Percentiles rank a stretch among this genome's conserved stretches.
Evolutionary conservation across 441 rosid species (phyloP).

Genomic region (Populus tomentosa): DNA sequence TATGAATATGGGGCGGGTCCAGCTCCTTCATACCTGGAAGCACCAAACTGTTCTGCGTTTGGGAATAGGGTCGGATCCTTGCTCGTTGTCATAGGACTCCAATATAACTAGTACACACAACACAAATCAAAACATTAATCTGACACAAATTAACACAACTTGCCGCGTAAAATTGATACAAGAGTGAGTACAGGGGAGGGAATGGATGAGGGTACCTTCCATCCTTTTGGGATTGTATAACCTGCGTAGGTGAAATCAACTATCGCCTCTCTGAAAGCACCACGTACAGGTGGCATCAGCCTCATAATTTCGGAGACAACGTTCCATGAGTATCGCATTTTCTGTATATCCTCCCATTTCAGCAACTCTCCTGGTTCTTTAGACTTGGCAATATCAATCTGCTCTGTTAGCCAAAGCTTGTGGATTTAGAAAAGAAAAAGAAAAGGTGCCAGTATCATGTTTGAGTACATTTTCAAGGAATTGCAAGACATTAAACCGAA

Average conservation of each 20-base stretch:
- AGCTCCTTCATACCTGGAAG: not conserved
- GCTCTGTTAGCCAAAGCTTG: not conserved
- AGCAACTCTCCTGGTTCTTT: not conserved
- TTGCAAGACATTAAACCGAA: no score
- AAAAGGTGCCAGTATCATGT: no score
- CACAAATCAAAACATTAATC: not conserved
- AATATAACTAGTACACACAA: not conserved
- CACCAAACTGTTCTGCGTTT: not conserved
- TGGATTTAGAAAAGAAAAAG: no score
- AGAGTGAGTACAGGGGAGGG: not conserved
- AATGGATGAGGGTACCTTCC: slow-evolving; percentile 17
- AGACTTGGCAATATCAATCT: slow-evolving; percentile 15
- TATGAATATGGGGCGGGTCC: not conserved
- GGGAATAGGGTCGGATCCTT: not conserved
- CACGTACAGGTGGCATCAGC: slow-evolving; percentile 12
- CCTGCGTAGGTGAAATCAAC: slow-evolving; percentile 20
- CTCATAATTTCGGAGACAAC: slow-evolving; percentile 11
- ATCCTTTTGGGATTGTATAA: slow-evolving; percentile 26
- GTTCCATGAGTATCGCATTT: slow-evolving; percentile 13
- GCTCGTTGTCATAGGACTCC: not conserved
- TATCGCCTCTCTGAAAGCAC: slow-evolving; percentile 22
- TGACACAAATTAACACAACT: not conserved
- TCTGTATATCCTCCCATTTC: slow-evolving; percentile 18
- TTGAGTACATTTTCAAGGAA: no score
- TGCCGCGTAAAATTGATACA: not conserved